Percentiles rank a stretch among this genome's conserved stretches.
phyloP scores from a whole-genome alignment of 805 yeast genomes.

The Pichia exigua region DNA sequence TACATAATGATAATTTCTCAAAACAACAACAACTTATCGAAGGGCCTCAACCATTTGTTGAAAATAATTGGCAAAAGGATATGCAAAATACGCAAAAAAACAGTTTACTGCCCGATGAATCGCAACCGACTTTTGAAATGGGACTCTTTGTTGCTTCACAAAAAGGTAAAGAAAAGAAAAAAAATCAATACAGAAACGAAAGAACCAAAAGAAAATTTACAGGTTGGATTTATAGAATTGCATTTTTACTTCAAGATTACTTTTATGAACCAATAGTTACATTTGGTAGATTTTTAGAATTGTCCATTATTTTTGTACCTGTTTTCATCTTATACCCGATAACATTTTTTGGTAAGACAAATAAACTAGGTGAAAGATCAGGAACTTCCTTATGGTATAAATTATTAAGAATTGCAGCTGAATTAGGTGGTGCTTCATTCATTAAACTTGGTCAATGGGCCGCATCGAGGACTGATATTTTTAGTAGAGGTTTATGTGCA shows the following conservation, averaged over 20 bases:
- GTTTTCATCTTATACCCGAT: slow-evolving; percentile 60
- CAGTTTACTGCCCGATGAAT: slow-evolving; percentile 36
- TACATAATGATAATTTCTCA: not conserved
- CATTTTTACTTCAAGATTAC: slow-evolving; percentile 43
- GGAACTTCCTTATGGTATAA: slow-evolving; percentile 72
- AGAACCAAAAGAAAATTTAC: slow-evolving; percentile 13
- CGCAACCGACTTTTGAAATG: slow-evolving; percentile 61
- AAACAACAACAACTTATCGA: slow-evolving; percentile 1
- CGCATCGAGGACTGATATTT: slow-evolving; percentile 91
- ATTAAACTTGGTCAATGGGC: slow-evolving; percentile 98
- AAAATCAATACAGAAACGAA: slow-evolving; percentile 27
- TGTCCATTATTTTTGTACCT: slow-evolving; percentile 63
- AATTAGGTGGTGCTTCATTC: slow-evolving; percentile 87
- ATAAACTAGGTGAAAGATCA: slow-evolving; percentile 34
- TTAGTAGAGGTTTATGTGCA: slow-evolving; percentile 69
- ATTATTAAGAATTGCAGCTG: slow-evolving; percentile 57
- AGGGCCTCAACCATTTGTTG: slow-evolving; percentile 10
- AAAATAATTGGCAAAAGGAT: slow-evolving; percentile 9
- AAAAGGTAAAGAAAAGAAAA: slow-evolving; percentile 39
- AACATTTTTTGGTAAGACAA: slow-evolving; percentile 42
- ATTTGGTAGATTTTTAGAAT: slow-evolving; percentile 57
- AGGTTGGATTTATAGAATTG: slow-evolving; percentile 32
- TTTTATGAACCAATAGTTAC: slow-evolving; percentile 66
- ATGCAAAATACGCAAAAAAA: slow-evolving; percentile 20
- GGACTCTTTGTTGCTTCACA: slow-evolving; percentile 58